These are phyloP conservation scores for Penicillium frequentans DNA, from an alignment of 2,329 filamentous ascomycete species.

Conservation along the genomic window DNA sequence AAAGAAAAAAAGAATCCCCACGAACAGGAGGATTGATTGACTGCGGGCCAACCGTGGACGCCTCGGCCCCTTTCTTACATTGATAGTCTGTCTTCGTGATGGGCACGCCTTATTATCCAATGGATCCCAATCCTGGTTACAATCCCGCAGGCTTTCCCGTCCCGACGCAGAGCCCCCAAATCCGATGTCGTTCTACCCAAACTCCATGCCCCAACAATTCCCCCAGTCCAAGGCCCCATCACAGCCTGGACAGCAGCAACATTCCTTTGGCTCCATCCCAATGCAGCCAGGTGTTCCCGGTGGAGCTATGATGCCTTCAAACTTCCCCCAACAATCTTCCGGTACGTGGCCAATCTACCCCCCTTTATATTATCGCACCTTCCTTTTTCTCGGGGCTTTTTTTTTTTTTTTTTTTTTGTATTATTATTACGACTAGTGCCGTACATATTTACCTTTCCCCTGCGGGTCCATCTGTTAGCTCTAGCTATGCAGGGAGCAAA, in stretches of 20 bases:
- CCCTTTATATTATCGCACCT: constrained; percentile 9
- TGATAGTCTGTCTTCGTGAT: constrained; percentile 9
- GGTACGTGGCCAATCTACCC: constrained; percentile 28
- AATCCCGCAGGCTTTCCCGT: constrained; percentile 35
- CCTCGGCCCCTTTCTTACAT: constrained; percentile 10
- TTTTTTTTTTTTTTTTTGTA: not conserved
- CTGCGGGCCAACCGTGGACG: constrained; percentile 12
- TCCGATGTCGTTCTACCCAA: constrained; percentile 39
- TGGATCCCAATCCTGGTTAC: constrained; percentile 26
- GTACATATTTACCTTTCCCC: constrained; percentile 1
- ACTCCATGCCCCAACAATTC: constrained; percentile 31
- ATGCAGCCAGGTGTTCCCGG: constrained; percentile 36
- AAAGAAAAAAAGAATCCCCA: not conserved
- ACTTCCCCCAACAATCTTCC: constrained; percentile 33
- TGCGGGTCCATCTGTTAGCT: constrained; percentile 4
- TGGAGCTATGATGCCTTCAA: constrained; percentile 40
- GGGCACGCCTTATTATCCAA: constrained; percentile 18
- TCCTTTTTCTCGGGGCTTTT: not conserved
- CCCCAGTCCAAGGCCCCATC: constrained; percentile 33
- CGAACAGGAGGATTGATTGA: constrained; percentile 2
- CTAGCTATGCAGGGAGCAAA: not conserved
- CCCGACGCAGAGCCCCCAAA: constrained; percentile 33
- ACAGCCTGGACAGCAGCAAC: constrained; percentile 31
- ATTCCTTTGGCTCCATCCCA: constrained; percentile 37
- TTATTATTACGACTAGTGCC: not conserved